These are phyloP conservation scores for Diplosphaera chodatii DNA, from an alignment of 139 green algal species.

Conservation along the genomic window DNA sequence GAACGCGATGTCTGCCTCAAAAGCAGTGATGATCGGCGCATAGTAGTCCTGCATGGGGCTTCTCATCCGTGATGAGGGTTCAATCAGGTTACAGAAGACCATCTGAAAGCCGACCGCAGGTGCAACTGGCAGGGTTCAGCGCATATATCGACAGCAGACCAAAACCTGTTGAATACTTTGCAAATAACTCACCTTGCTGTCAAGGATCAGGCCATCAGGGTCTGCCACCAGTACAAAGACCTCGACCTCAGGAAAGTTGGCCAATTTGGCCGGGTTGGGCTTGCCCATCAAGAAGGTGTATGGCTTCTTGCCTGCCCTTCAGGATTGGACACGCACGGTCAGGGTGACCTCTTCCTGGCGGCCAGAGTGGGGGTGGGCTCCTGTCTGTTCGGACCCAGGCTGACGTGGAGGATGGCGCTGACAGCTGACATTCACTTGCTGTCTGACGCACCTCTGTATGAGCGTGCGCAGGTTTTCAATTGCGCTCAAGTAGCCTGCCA, in stretches of 20 bases:
- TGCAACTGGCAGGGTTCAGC: too few relatives aligned
- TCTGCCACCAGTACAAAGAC: constrained; percentile 73
- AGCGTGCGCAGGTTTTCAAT: constrained; percentile 38
- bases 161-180: too few relatives aligned
- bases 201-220: constrained; percentile 66
- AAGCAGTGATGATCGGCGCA: constrained; percentile 84
- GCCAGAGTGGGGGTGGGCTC: too few relatives aligned
- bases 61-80: too few relatives aligned
- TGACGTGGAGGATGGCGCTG: too few relatives aligned
- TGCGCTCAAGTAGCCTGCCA: constrained; percentile 65
- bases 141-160: too few relatives aligned
- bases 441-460: constrained; percentile 12
- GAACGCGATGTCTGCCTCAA: constrained; percentile 76
- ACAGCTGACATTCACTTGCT: constrained; percentile 7
- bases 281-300: constrained; percentile 90
- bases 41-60: constrained; percentile 56
- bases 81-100: too few relatives aligned
- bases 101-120: too few relatives aligned
- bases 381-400: too few relatives aligned
- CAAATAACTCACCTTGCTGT: constrained; percentile 55
- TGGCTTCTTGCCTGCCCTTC: constrained; percentile 68
- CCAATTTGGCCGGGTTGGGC: constrained; percentile 89
- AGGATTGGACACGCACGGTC: too few relatives aligned
- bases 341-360: too few relatives aligned
- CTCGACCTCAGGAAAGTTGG: constrained; percentile 93